Evolutionary conservation across 495 filamentous ascomycete genomes (phyloP), one percentile per base, ranked within the genome.

Genomic region (Aspergillus ellipticus): DNA sequence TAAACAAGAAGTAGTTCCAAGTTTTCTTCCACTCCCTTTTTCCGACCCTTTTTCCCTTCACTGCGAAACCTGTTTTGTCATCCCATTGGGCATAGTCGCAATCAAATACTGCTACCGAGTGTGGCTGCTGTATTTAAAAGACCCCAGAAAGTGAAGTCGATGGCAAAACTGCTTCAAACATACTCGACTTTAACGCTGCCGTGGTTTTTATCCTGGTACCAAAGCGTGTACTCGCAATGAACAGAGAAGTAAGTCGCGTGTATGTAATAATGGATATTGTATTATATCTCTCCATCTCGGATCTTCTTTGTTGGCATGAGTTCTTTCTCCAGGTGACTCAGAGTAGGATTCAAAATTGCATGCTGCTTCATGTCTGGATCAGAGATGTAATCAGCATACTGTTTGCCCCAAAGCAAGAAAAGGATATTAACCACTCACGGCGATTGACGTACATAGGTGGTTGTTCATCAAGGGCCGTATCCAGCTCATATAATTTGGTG

Each of bases 131-230:
- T 28, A 28, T 28, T n/a, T 1, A 39, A 5, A 39, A n/a, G 1
- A 2, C n/a, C 13, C 5, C 6, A 4, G 35, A 39, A 1, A 39
- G 2, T n/a, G n/a, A 15, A n/a, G 6, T n/a, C n/a, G n/a, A 9
- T 5, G 13, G 35, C 35, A 39, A 7, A 2, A 42, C 7, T n/a
- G 3, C 9, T n/a, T 53, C 53, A 70, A 31, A 66, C 63, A 31
- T 70, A 72, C 16, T 70, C 67, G 0, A 60, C 61, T 4, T 42
- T 60, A n/a, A 72, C 59, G 1, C 8, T 22, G 0, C 64, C 66
- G 35, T 69, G 63, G 16, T 67, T 60, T 11, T 62, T 60, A 3
- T 54, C 58, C 2, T 55, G 29, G 33, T 66, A 60, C 45, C 67
- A 57, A 11, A 69, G 54, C 5, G 61, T 54, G 48, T 69, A 69